Base-by-base conservation (phyloP, 306 rosid species). In the Vigna unguiculata region DNA sequence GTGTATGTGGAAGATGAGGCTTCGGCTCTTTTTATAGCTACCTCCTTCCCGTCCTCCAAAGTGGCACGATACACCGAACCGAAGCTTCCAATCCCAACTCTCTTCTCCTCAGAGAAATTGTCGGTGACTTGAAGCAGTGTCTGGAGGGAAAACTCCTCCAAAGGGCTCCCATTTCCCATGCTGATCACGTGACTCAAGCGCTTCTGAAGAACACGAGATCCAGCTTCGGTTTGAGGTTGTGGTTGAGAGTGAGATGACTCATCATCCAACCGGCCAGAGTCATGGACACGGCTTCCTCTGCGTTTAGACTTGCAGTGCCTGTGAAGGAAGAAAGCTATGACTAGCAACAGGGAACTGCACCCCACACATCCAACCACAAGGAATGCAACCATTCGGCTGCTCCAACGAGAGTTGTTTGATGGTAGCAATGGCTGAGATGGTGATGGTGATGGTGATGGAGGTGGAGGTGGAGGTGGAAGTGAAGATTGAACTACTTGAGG, bases 1-100 rank as follows among this genome's bases (percentile, higher is more conserved):
- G 69, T 54, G 19, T 46, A 3, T 85, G 78, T 15, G 75, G 72
- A 7, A 81, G 82, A 16, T 0, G 89, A 83, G 15, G 74, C 52
- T 22, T 95, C 98, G 0, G 97, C 98, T 55, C 98, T 83, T 72
- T 95, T 95, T 46, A 95, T 80, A 19, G 98, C 98, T 3, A 95
- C 92, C 85, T 95, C 90, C 16, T 87, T 85, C 4, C 93, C 92
- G 6, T 88, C 93, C 2, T 81, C 86, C 0, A 95, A 80, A 28
- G 70, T 90, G 7, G 89, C 97, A 13, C 24, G 89, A 30, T 95
- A 95, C 21, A 95, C 97, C 0, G 91, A 84, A 13, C 97, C 98
- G 30, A 88, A 95, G 70, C 97, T 90, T 4, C 98, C 98, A 1
- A 63, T 25, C 2, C 98, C 98, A 2, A 95, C 89, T 59, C 86